These are phyloP conservation scores for Talaromyces sp. DNA, from an alignment of 2,329 filamentous ascomycete species.

Conservation along the genomic window DNA sequence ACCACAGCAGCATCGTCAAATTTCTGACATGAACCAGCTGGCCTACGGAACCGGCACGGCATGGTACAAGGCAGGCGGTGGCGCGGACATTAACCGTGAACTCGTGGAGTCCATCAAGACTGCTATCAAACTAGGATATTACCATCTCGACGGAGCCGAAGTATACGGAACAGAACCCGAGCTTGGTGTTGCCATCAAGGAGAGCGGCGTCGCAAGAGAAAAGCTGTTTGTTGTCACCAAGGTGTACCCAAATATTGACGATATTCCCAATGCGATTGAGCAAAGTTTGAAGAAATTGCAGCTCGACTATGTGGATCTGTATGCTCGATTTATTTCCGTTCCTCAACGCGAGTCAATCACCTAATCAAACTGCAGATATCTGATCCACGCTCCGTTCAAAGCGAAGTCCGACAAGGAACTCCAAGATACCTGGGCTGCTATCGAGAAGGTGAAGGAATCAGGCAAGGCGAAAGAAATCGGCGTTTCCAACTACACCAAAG, in stretches of 20 bases:
- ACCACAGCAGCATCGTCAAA: background rate
- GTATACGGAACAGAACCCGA: slow-evolving; percentile 63
- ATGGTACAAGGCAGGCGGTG: slow-evolving; percentile 56
- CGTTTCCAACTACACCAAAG: slow-evolving; percentile 51
- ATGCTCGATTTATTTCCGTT: slow-evolving; percentile 66
- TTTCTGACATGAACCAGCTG: slow-evolving; percentile 39
- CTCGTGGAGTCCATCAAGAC: slow-evolving; percentile 55
- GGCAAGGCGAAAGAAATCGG: slow-evolving; percentile 51
- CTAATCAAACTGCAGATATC: slow-evolving; percentile 49
- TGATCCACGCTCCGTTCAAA: slow-evolving; percentile 51
- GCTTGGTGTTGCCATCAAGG: slow-evolving; percentile 62
- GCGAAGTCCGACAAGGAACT: slow-evolving; percentile 5
- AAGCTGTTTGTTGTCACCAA: slow-evolving; percentile 66
- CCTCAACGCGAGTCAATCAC: slow-evolving; percentile 49
- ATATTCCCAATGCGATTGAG: slow-evolving; percentile 60
- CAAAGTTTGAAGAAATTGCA: slow-evolving; percentile 60
- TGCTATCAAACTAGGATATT: slow-evolving; percentile 57
- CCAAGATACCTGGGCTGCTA: slow-evolving; percentile 47
- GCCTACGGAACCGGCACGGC: slow-evolving; percentile 62
- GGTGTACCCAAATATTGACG: slow-evolving; percentile 54
- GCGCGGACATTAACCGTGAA: slow-evolving; percentile 49
- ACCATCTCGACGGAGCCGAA: slow-evolving; percentile 55
- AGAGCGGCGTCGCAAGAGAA: slow-evolving; percentile 60
- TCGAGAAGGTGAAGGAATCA: slow-evolving; percentile 41
- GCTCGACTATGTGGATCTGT: slow-evolving; percentile 66